Evolutionary conservation across 495 filamentous ascomycete genomes (phyloP).

Genomic region (Letharia columbiana): DNA sequence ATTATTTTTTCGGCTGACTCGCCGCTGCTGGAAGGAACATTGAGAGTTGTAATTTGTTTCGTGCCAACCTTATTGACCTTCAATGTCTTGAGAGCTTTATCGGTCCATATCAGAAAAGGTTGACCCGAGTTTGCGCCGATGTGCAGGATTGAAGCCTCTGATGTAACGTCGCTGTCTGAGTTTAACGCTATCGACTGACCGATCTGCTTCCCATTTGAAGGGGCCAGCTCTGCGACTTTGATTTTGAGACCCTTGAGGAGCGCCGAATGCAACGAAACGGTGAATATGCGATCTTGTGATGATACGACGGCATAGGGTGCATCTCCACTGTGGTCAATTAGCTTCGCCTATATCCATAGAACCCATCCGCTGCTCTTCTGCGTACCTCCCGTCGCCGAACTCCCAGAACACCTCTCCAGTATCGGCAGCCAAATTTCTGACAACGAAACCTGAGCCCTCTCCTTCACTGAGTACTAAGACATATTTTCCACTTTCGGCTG

Average conservation of each 20-base stretch:
- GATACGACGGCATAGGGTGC: conserved; percentile 71
- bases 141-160: conserved; percentile 60
- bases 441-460: conserved; percentile 41
- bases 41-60: conserved; percentile 48
- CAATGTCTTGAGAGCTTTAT: conserved; percentile 55
- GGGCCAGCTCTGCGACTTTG: conserved; percentile 63
- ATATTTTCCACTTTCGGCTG: conserved; percentile 61
- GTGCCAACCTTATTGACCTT: conserved; percentile 75
- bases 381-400: conserved; percentile 52
- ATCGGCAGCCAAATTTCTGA: conserved; percentile 62
- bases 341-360: not conserved
- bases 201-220: conserved; percentile 55
- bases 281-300: conserved; percentile 63
- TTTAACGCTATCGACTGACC: conserved; percentile 54
- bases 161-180: conserved; percentile 63
- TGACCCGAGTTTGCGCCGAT: conserved; percentile 77
- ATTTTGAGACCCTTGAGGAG: conserved; percentile 59
- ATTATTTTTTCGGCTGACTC: conserved; percentile 57
- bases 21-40: conserved; percentile 43
- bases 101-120: conserved; percentile 76
- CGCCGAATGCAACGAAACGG: conserved; percentile 64
- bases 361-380: not conserved
- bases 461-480: conserved; percentile 60
- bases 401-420: conserved; percentile 76
- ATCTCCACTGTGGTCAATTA: conserved; percentile 46